These are phyloP conservation scores for Blastocystis sp. DNA, from an alignment of 352 stramenopile genomes.

Conservation along the genomic window DNA sequence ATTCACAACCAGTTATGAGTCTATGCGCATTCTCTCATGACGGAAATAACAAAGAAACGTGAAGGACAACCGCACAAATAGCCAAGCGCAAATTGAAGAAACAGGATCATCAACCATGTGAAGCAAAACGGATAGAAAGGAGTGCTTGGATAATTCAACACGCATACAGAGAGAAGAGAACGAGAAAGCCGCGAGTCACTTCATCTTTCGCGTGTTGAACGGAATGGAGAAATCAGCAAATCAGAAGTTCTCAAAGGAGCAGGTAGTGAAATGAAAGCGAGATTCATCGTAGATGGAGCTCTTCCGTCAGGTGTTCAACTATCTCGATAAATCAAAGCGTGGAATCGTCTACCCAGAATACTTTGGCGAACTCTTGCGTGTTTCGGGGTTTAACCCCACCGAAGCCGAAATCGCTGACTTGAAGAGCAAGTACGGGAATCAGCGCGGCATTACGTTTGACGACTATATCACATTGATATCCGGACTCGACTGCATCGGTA, in stretches of 20 bases:
- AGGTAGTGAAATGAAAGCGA: background rate
- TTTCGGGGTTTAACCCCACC: slow-evolving; percentile 22
- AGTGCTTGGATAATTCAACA: too few relatives aligned
- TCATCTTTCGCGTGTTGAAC: background rate
- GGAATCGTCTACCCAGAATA: background rate
- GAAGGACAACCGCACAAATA: too few relatives aligned
- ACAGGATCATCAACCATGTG: too few relatives aligned
- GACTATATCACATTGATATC: slow-evolving; percentile 5
- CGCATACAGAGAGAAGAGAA: background rate
- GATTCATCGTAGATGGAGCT: background rate
- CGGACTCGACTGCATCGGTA: background rate
- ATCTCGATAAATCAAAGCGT: slow-evolving; percentile 24
- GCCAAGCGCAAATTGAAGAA: too few relatives aligned
- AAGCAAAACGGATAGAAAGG: too few relatives aligned
- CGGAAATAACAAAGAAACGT: too few relatives aligned
- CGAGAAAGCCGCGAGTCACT: background rate
- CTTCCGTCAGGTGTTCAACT: slow-evolving; percentile 41
- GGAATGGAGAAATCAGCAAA: background rate
- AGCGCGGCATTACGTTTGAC: slow-evolving; percentile 11
- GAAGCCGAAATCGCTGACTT: slow-evolving; percentile 17
- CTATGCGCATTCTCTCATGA: too few relatives aligned
- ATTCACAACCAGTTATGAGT: too few relatives aligned
- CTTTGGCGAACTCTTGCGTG: slow-evolving; percentile 8
- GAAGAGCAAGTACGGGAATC: background rate
- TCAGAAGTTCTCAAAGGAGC: slow-evolving; percentile 26